Evolutionary conservation across 768 basidiomycete species (phyloP).

Genomic region (Phaffia tasmanica): DNA sequence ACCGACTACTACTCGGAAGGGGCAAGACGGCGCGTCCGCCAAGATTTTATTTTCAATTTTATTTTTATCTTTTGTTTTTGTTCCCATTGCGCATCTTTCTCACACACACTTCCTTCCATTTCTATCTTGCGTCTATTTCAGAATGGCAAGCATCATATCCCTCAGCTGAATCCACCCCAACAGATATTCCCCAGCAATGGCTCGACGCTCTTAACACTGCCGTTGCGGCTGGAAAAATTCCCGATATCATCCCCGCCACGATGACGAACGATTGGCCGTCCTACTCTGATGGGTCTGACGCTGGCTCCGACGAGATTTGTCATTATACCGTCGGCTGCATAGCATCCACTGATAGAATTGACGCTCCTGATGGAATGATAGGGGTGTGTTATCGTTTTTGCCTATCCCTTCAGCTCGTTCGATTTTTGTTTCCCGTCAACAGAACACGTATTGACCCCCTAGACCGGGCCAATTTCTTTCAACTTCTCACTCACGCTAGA

Average conservation of each 20-base stretch:
- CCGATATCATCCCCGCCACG: constrained; percentile 50
- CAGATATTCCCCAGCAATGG: constrained; percentile 58
- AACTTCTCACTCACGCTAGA: constrained; percentile 21
- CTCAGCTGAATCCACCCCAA: constrained; percentile 42
- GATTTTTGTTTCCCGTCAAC: background rate
- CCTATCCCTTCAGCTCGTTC: background rate
- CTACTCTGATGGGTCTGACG: constrained; percentile 28
- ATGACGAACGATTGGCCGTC: constrained; percentile 34
- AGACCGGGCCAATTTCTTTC: background rate
- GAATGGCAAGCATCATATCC: constrained; percentile 62
- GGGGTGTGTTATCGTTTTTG: constrained; percentile 33
- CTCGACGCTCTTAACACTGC: constrained; percentile 56
- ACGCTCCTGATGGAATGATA: constrained; percentile 60
- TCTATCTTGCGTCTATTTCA: constrained; percentile 29
- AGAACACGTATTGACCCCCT: constrained; percentile 14
- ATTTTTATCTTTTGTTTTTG: background rate
- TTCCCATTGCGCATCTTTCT: background rate
- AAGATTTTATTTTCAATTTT: background rate
- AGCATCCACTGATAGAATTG: constrained; percentile 55
- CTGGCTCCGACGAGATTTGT: background rate
- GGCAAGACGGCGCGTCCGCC: background rate
- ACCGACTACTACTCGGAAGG: background rate
- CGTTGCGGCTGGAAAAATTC: constrained; percentile 60
- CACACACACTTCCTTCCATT: background rate
- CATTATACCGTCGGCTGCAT: constrained; percentile 27